Evolutionary conservation across 1,139 yeast species (phyloP).

Genomic region (Petasospora fabianii): DNA sequence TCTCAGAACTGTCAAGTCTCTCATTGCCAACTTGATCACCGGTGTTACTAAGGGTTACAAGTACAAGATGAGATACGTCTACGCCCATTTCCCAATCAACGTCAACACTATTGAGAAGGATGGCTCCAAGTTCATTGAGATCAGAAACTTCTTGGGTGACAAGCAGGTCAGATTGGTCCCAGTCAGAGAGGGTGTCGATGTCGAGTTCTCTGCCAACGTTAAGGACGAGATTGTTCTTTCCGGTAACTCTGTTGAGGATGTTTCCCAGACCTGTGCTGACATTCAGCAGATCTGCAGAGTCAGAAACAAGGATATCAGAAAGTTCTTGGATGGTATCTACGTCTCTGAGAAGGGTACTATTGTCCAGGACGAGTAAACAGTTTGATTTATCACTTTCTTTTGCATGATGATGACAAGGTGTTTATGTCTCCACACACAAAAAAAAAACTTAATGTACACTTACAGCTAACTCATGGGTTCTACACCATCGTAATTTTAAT

Average conservation of each 20-base stretch:
- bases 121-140: conserved; percentile 78
- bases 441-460: conserved; percentile 8
- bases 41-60: conserved; percentile 99
- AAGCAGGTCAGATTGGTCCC: conserved; percentile 88
- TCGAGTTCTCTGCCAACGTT: conserved; percentile 75
- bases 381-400: conserved; percentile 2
- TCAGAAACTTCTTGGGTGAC: conserved; percentile 99
- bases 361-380: conserved; percentile 38
- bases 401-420: conserved; percentile 3
- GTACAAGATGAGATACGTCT: conserved; percentile 99
- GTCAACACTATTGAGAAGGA: conserved; percentile 81
- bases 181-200: conserved; percentile 84
- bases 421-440: not conserved
- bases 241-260: conserved; percentile 98
- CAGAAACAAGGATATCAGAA: conserved; percentile 99
- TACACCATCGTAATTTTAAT: no score
- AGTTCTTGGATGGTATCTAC: conserved; percentile 99
- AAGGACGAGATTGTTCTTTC: conserved; percentile 91
- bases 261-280: conserved; percentile 98
- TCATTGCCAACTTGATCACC: conserved; percentile 88
- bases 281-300: conserved; percentile 98
- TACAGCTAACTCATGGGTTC: conserved; percentile 2
- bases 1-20: conserved; percentile 96
- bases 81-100: conserved; percentile 99
- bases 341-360: conserved; percentile 95